phyloP scores from a whole-genome alignment of 2,329 filamentous ascomycete genomes.

The Trichoderma sp. region DNA sequence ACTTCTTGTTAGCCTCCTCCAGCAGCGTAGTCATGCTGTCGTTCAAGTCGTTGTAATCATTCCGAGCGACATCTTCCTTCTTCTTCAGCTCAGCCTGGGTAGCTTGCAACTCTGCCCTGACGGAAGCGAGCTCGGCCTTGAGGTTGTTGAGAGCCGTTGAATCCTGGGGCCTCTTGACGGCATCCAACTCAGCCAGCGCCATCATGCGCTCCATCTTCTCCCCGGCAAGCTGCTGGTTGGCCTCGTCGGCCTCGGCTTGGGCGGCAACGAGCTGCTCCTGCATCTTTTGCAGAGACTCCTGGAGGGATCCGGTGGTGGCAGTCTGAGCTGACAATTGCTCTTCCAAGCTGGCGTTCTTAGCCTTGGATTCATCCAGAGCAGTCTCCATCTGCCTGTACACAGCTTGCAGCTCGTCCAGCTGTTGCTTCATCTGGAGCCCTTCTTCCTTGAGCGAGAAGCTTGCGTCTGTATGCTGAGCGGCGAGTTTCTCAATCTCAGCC shows the following conservation, averaged over 20 bases:
- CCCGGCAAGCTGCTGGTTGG: conserved; percentile 56
- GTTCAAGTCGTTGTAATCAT: conserved; percentile 65
- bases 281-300: conserved; percentile 40
- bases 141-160: conserved; percentile 56
- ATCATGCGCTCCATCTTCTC: conserved; percentile 63
- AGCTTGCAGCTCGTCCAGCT: conserved; percentile 46
- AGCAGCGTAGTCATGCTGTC: conserved; percentile 62
- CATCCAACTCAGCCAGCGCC: conserved; percentile 62
- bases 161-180: conserved; percentile 55
- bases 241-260: conserved; percentile 50
- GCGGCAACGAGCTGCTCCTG: conserved; percentile 48
- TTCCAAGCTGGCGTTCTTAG: conserved; percentile 36
- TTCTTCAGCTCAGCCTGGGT: conserved; percentile 41
- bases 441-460: conserved; percentile 42
- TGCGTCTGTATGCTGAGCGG: conserved; percentile 44
- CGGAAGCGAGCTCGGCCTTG: conserved; percentile 47
- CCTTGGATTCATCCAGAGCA: conserved; percentile 43
- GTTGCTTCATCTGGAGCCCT: conserved; percentile 39
- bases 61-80: conserved; percentile 55
- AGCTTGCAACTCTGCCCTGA: conserved; percentile 37
- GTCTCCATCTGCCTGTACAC: conserved; percentile 43
- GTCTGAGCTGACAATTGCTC: conserved; percentile 41
- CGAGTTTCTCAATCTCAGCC: conserved; percentile 50
- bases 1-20: conserved; percentile 58
- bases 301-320: conserved; percentile 39